These are phyloP conservation scores for Castanopsis chinensis DNA, from an alignment of 306 rosid genomes.

Conservation along the genomic window DNA sequence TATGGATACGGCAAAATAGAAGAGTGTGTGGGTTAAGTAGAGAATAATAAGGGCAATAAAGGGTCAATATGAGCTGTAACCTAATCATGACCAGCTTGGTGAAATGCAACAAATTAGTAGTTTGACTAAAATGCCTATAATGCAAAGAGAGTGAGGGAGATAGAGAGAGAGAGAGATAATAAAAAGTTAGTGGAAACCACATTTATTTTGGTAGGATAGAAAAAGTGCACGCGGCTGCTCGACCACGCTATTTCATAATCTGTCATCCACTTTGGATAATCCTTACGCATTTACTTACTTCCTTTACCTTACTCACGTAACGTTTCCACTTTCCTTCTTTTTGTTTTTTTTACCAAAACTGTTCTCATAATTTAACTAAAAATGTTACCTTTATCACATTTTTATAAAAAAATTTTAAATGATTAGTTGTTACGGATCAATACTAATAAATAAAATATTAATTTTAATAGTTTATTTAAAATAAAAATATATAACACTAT, in stretches of 20 bases:
- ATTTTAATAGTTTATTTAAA: too few relatives aligned
- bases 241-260: constrained; percentile 36
- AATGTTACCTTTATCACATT: accelerated
- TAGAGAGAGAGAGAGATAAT: background rate
- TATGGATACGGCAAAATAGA: background rate
- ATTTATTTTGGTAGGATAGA: background rate
- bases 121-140: too few relatives aligned
- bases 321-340: background rate
- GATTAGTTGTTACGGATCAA: accelerated
- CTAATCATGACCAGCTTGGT: background rate
- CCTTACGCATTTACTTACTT: background rate
- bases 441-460: too few relatives aligned
- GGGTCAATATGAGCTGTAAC: background rate
- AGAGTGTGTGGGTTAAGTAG: background rate
- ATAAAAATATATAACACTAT: accelerated
- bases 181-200: background rate
- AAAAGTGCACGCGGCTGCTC: constrained; percentile 51
- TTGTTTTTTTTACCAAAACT: background rate
- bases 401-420: accelerated
- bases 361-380: too few relatives aligned
- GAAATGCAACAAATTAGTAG: background rate
- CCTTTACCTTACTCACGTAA: too few relatives aligned
- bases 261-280: constrained; percentile 17
- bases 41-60: background rate
- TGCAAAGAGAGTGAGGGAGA: too few relatives aligned